Evolutionary conservation across 805 yeast genomes (phyloP).

Genomic region (Ascoidea tarda): DNA sequence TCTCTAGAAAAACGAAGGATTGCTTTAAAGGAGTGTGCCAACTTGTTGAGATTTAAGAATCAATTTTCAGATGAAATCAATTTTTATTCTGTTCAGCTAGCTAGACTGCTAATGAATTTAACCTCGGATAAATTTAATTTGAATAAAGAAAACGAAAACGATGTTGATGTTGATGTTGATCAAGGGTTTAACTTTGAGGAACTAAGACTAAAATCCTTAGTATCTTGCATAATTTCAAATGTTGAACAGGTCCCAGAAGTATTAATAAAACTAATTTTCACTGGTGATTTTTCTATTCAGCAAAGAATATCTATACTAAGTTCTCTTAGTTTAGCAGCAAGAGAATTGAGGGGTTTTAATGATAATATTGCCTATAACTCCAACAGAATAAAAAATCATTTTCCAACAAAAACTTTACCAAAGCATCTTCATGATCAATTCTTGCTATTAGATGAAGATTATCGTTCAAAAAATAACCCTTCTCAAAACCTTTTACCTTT

Average conservation of each 20-base stretch:
- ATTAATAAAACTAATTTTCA: slow-evolving; percentile 30
- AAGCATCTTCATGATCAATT: too few relatives aligned
- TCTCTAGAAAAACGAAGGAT: slow-evolving; percentile 4
- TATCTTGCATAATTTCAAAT: neutral
- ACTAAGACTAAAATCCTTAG: neutral
- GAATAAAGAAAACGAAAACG: slow-evolving; percentile 1
- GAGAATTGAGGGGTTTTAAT: slow-evolving; percentile 53
- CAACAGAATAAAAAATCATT: too few relatives aligned
- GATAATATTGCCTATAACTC: slow-evolving; percentile 21
- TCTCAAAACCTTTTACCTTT: neutral
- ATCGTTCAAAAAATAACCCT: neutral
- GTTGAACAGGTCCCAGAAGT: slow-evolving; percentile 10
- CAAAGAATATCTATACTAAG: slow-evolving; percentile 61
- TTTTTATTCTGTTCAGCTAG: slow-evolving; percentile 6
- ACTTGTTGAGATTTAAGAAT: slow-evolving; percentile 3
- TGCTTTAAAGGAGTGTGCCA: slow-evolving; percentile 4
- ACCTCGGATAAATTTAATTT: neutral
- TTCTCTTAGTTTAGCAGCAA: slow-evolving; percentile 52
- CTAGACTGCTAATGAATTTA: slow-evolving; percentile 2
- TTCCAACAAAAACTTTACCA: too few relatives aligned
- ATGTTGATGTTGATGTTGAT: neutral
- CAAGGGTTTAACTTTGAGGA: neutral
- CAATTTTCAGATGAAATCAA: slow-evolving; percentile 3
- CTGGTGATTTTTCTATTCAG: slow-evolving; percentile 72
- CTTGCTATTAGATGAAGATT: neutral